Evolutionary conservation across 2,329 filamentous ascomycete species (phyloP), one percentile per base, ranked within the genome.

Genomic region (Tolypocladium tundrense): DNA sequence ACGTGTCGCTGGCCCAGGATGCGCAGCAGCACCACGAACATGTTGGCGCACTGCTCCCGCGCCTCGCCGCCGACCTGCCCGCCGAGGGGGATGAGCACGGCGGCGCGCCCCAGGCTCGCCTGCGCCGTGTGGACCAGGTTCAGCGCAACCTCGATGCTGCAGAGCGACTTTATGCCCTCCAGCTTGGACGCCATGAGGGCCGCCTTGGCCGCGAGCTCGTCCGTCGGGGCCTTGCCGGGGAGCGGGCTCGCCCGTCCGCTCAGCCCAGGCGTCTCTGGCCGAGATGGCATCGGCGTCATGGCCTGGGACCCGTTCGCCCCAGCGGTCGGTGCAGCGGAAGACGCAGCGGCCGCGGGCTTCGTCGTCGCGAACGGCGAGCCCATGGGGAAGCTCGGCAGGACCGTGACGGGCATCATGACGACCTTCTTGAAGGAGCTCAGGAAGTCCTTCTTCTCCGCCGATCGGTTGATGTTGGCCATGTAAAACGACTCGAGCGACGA

Each of bases 371-470:
- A 90, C 57, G 80, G 80, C n/a, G 77, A 83, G 10, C 78, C 77
- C 54, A 83, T 75, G 7, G 82, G 73, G 60, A 90, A 83, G 53
- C 82, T 86, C 1, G 91, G 90, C 4, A 97, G 77, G 10, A 91
- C 93, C 56, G 90, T 96, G 54, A 99, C 93, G 2, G 94, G 94
- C 86, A 96, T 95, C 92, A 99, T 97, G 63, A 99, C 90, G 10
- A 99, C 94, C 72, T 97, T 97, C 69, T 91, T 97, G 79, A 99
- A 99, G 0, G 92, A 96, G 52, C 87, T 94, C 60, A 99, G 70
- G 66, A 99, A 99, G 70, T 99, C 94, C 64, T 91, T 90, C 75
- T 99, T 99, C 62, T 95, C 94, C 1, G 91, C 94, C 70, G 96
- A 91, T 33, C 94, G 84, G 69, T 93, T 97, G 68, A 97, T 85